Evolutionary conservation across 2,329 filamentous ascomycete species (phyloP).

Genomic region (Pestalotiopsis sp.): DNA sequence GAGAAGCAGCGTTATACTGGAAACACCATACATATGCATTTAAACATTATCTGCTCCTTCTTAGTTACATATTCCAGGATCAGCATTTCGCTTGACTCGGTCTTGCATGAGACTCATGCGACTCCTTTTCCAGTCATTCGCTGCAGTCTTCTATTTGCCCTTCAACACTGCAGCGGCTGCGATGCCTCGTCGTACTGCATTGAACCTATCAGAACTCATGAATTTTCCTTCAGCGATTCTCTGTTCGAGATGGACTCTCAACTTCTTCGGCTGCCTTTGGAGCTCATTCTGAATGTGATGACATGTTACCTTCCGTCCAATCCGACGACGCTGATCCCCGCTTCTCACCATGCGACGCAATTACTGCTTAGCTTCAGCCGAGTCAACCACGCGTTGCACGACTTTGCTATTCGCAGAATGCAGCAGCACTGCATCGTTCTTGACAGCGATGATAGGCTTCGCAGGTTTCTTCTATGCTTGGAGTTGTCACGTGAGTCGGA

Average conservation of each 20-base stretch:
- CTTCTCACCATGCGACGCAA: conserved; percentile 42
- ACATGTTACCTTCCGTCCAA: conserved; percentile 15
- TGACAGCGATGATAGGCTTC: conserved; percentile 39
- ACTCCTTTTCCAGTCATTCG: background rate
- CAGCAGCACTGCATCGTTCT: conserved; percentile 48
- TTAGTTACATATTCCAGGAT: background rate
- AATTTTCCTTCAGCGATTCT: background rate
- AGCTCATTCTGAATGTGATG: conserved; percentile 14
- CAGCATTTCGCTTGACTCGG: background rate
- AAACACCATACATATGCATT: background rate
- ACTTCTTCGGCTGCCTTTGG: conserved; percentile 11
- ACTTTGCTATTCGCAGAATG: conserved; percentile 44
- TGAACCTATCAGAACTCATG: background rate
- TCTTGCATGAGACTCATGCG: background rate
- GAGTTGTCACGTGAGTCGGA: conserved; percentile 32
- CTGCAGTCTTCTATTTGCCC: background rate
- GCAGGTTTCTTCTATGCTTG: conserved; percentile 33
- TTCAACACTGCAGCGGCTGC: background rate
- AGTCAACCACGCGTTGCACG: conserved; percentile 45
- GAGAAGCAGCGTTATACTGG: too few relatives aligned
- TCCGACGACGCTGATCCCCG: conserved; percentile 31
- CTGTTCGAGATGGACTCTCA: conserved; percentile 6
- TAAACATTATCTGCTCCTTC: background rate
- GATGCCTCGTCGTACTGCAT: background rate
- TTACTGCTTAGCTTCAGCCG: conserved; percentile 47